Conservation (phyloP, 2,329 filamentous ascomycete species). For the Xylariales sp. region DNA sequence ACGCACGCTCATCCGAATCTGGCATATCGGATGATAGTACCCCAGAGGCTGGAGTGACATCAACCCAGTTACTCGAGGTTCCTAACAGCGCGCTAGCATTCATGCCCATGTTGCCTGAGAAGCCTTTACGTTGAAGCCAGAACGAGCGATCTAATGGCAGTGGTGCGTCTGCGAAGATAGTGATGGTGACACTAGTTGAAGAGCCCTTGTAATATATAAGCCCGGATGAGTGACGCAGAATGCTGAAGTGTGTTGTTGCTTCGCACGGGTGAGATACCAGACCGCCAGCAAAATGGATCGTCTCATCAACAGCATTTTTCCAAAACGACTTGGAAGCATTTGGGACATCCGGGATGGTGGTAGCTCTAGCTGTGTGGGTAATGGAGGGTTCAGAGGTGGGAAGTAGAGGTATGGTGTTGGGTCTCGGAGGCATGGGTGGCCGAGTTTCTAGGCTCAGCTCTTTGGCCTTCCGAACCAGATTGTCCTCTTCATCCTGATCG, state of each 20-base stretch:
- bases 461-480: not conserved
- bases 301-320: slow-evolving; percentile 51
- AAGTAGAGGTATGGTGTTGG: slow-evolving; percentile 3
- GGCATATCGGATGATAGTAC: slow-evolving; percentile 45
- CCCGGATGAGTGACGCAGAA: slow-evolving; percentile 61
- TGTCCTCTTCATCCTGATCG: slow-evolving; percentile 1
- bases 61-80: slow-evolving; percentile 56
- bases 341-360: not conserved
- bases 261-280: slow-evolving; percentile 59
- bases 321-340: slow-evolving; percentile 28
- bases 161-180: slow-evolving; percentile 55
- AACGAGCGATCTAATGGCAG: slow-evolving; percentile 54
- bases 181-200: slow-evolving; percentile 58
- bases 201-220: slow-evolving; percentile 64
- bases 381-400: not conserved
- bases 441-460: not conserved
- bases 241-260: slow-evolving; percentile 60
- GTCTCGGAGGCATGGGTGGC: slow-evolving; percentile 6
- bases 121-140: slow-evolving; percentile 66
- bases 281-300: slow-evolving; percentile 60
- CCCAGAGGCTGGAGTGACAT: slow-evolving; percentile 57
- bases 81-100: slow-evolving; percentile 58
- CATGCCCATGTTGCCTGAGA: slow-evolving; percentile 65
- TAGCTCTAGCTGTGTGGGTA: not conserved
- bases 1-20: slow-evolving; percentile 56